These are phyloP conservation scores for Cephalotrichum gorgonifer DNA, from an alignment of 2,329 filamentous ascomycete genomes.

Conservation along the genomic window DNA sequence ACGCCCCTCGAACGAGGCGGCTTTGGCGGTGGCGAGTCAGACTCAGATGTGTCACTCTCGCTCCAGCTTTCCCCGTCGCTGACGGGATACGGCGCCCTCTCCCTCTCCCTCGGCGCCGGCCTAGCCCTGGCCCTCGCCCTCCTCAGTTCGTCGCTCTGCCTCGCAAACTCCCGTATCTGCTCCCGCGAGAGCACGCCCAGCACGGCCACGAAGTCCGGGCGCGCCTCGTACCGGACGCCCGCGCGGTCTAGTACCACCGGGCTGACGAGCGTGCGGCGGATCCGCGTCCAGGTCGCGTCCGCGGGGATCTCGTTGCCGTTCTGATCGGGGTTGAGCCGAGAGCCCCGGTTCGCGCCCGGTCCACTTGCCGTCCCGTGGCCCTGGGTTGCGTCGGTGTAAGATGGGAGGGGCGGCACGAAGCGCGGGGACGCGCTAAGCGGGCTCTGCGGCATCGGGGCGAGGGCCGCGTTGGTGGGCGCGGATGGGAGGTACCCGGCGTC, in stretches of 20 bases:
- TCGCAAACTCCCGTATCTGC: constrained; percentile 41
- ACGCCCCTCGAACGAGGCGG: constrained; percentile 42
- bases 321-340: constrained; percentile 32
- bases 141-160: constrained; percentile 35
- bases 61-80: constrained; percentile 3
- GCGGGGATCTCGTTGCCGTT: constrained; percentile 44
- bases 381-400: constrained; percentile 8
- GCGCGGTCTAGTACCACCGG: constrained; percentile 45
- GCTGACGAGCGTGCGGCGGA: constrained; percentile 44
- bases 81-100: background rate
- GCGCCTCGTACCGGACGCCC: constrained; percentile 48
- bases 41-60: background rate
- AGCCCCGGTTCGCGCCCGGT: too few relatives aligned
- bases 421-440: constrained; percentile 3
- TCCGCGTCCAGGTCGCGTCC: constrained; percentile 50
- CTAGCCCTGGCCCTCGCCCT: constrained; percentile 19
- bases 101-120: background rate
- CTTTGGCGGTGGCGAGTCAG: constrained; percentile 21
- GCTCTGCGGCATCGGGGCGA: background rate
- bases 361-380: background rate
- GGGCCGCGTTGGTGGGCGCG: background rate
- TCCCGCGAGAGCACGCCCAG: constrained; percentile 42
- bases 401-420: constrained; percentile 3
- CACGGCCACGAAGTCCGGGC: constrained; percentile 49
- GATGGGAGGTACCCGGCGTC: background rate